Base-by-base conservation (phyloP, 2,329 filamentous ascomycete species). In the Cladophialophora bantiana region DNA sequence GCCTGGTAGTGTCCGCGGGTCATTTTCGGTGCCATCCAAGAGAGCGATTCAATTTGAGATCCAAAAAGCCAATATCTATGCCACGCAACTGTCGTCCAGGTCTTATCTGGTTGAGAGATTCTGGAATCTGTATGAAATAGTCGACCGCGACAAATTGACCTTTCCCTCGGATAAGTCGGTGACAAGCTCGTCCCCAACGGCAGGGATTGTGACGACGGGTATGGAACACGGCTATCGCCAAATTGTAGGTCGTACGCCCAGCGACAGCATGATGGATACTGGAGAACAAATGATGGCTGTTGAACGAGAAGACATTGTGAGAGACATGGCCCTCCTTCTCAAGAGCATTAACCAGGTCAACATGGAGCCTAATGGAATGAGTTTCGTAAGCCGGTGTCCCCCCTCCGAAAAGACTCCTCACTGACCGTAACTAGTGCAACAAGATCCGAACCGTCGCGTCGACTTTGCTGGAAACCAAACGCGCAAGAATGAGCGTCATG, bases 61-160 rank as follows among this genome's bases (percentile, higher is more conserved):
- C 35, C 93, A 96, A 76, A 96, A 96, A 76, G 91, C 92, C 6
- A 96, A 96, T 76, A 91, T 97, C 45, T 93, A 94, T 75, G 88
- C 89, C 1, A 94, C 90, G 5, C 90, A 93, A 73, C 82, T 97
- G 9, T 89, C 89, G 2, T 96, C 92, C 0, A 86, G 93, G 31
- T 94, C 91, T 0, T 94, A 93, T 76, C 88, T 94, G 64, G 92
- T 96, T 0, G 92, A 96, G 76, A 90, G 93, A 70, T 96, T 94
- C 79, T 92, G 92, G 77, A 89, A 88, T 72, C 83, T 95, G 1
- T 87, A 89, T 42, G 90, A 93, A 61, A 86, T 88, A 1, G 86
- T 89, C 72, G 79, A 86, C 50, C 76, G 80, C 10, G 62, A 71
- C 61, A 69, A 70, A 36, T 26, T 64, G 38, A 67, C 58, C n/a